Conservation (phyloP, 164 flowering plant genomes). For the Euptelea pleiosperma region DNA sequence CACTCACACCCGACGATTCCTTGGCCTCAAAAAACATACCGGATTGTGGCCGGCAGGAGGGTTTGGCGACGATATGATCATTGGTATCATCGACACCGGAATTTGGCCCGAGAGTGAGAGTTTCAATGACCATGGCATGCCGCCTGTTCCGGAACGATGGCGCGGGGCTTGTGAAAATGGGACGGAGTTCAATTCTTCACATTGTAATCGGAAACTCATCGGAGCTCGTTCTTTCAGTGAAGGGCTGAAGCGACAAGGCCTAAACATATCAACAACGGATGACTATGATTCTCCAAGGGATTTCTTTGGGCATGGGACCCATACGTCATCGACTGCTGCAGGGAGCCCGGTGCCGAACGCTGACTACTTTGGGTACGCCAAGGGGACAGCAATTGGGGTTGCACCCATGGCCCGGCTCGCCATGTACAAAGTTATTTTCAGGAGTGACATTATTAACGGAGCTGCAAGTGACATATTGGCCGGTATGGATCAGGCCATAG, state of each 20-base stretch:
- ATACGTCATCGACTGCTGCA: slow-evolving; percentile 38
- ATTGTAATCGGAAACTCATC: slow-evolving; percentile 41
- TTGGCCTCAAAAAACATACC: slow-evolving; percentile 23
- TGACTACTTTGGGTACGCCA: slow-evolving; percentile 36
- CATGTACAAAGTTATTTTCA: slow-evolving; percentile 40
- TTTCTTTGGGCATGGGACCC: slow-evolving; percentile 37
- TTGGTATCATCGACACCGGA: slow-evolving; percentile 43
- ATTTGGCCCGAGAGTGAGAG: slow-evolving; percentile 48
- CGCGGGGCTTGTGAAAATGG: slow-evolving; percentile 38
- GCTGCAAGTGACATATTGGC: slow-evolving; percentile 37
- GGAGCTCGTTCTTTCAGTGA: slow-evolving; percentile 39
- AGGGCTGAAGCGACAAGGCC: slow-evolving; percentile 23
- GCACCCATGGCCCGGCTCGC: slow-evolving; percentile 38
- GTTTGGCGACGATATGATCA: slow-evolving; percentile 33
- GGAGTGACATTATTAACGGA: not conserved
- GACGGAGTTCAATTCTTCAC: slow-evolving; percentile 28
- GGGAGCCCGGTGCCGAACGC: slow-evolving; percentile 23
- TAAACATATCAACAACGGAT: slow-evolving; percentile 14
- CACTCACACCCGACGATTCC: slow-evolving; percentile 18
- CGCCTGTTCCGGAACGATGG: slow-evolving; percentile 42
- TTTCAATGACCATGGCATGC: slow-evolving; percentile 32
- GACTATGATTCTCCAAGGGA: slow-evolving; percentile 49
- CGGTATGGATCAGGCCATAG: slow-evolving; percentile 45
- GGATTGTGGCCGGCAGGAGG: slow-evolving; percentile 30
- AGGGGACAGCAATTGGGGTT: slow-evolving; percentile 36